Percentiles rank a stretch among this genome's conserved stretches.
phyloP scores from a whole-genome alignment of 441 rosid genomes.

The Populus trichocarpa region DNA sequence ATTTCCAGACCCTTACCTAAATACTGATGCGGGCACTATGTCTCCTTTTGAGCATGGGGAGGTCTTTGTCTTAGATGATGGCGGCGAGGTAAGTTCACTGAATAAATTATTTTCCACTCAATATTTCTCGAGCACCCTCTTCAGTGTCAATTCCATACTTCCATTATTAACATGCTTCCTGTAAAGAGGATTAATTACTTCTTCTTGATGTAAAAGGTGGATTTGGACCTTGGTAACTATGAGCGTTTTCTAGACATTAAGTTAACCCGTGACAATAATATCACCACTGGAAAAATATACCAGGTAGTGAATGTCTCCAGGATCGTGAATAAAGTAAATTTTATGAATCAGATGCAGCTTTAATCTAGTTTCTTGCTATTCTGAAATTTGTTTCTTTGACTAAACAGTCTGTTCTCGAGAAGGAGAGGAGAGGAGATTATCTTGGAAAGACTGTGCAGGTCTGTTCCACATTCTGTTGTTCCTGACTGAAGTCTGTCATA shows the following conservation, averaged over 20 bases:
- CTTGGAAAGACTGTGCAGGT: slow-evolving; percentile 96
- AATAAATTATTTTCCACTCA: neutral
- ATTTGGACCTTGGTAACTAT: slow-evolving; percentile 94
- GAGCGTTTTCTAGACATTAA: slow-evolving; percentile 80
- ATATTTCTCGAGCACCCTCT: neutral
- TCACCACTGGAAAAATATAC: slow-evolving; percentile 86
- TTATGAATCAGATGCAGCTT: neutral
- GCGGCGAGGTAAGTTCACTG: slow-evolving; percentile 69
- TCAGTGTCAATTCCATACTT: neutral
- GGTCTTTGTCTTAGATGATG: slow-evolving; percentile 91
- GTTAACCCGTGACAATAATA: slow-evolving; percentile 80
- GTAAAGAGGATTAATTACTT: neutral
- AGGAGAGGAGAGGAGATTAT: slow-evolving; percentile 88
- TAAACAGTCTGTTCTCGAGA: slow-evolving; percentile 64
- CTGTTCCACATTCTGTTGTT: slow-evolving; percentile 1
- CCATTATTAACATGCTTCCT: neutral
- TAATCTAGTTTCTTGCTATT: neutral
- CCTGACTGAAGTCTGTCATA: neutral
- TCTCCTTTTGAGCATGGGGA: slow-evolving; percentile 97
- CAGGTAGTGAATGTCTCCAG: slow-evolving; percentile 38
- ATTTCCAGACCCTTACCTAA: slow-evolving; percentile 78
- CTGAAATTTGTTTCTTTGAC: neutral
- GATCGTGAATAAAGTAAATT: neutral
- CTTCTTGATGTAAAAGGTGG: slow-evolving; percentile 46
- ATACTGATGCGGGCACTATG: slow-evolving; percentile 97